These are phyloP conservation scores for Sporothrix protearum DNA, from an alignment of 2,329 filamentous ascomycete species.

Conservation along the genomic window DNA sequence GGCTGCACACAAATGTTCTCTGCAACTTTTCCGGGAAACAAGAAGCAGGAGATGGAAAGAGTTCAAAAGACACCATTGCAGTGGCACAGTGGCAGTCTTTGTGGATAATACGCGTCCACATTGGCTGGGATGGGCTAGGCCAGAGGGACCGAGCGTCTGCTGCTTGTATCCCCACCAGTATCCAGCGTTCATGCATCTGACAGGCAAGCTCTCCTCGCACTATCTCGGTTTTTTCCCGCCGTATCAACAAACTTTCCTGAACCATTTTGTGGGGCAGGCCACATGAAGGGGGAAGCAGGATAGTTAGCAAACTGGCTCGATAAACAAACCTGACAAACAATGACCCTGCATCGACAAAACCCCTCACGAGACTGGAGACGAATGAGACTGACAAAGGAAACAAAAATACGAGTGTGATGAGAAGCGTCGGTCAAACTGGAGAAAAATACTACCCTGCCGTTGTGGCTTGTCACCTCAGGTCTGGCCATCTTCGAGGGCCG, in stretches of 20 bases:
- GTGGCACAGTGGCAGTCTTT: slow-evolving; percentile 7
- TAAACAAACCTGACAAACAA: background rate
- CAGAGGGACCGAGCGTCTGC: slow-evolving; percentile 6
- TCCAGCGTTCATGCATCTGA: background rate
- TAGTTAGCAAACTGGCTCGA: background rate
- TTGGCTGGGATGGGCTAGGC: background rate
- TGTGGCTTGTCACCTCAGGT: slow-evolving; percentile 3
- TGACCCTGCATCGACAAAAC: background rate
- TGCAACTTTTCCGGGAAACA: background rate
- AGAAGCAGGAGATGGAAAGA: background rate
- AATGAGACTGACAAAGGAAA: background rate
- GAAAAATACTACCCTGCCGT: background rate
- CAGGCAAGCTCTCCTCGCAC: background rate
- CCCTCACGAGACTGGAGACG: background rate
- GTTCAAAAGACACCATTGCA: background rate
- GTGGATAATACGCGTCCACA: slow-evolving; percentile 1
- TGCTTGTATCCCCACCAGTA: background rate
- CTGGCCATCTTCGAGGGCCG: background rate
- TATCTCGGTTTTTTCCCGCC: background rate
- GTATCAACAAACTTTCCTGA: background rate
- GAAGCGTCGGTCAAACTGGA: slow-evolving; percentile 9
- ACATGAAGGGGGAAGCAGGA: slow-evolving; percentile 2
- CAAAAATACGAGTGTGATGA: slow-evolving; percentile 13
- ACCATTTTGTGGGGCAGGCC: background rate
- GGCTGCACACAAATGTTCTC: background rate